phyloP scores from a whole-genome alignment of 192 early-diverging fungal genomes.

The Gaertneriomyces semiglobifer region DNA sequence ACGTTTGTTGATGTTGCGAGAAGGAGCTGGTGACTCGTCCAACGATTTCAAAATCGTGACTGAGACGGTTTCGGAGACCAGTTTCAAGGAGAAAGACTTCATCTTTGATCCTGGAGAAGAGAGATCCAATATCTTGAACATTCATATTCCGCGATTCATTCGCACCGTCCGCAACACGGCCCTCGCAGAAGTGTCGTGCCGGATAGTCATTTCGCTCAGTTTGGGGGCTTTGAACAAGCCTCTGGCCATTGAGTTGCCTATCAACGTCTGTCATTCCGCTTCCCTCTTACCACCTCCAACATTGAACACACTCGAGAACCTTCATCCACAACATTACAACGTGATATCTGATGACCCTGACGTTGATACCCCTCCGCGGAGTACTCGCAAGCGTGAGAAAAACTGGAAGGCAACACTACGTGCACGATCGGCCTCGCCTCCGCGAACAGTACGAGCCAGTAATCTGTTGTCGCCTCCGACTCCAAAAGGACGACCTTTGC shows the following conservation, averaged over 20 bases:
- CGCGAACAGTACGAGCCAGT: constrained; percentile 10
- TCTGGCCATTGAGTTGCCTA: constrained; percentile 51
- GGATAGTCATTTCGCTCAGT: constrained; percentile 19
- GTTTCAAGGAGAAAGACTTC: constrained; percentile 56
- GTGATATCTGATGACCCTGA: constrained; percentile 24
- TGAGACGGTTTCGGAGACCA: constrained; percentile 41
- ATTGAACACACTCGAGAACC: constrained; percentile 23
- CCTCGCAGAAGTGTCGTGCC: constrained; percentile 53
- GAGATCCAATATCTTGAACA: constrained; percentile 46
- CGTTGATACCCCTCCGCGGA: background rate
- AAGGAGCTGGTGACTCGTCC: constrained; percentile 38
- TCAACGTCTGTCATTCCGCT: constrained; percentile 54
- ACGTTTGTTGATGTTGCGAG: constrained; percentile 47
- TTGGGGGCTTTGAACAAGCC: constrained; percentile 41
- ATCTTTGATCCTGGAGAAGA: constrained; percentile 60
- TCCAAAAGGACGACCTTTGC: constrained; percentile 27
- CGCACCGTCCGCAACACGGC: constrained; percentile 55
- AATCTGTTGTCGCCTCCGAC: constrained; percentile 3
- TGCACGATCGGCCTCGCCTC: constrained; percentile 24
- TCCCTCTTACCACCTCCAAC: constrained; percentile 35
- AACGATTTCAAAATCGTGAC: constrained; percentile 46
- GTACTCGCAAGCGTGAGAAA: constrained; percentile 5
- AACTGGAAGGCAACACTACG: constrained; percentile 19
- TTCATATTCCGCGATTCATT: constrained; percentile 51
- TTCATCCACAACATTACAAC: constrained; percentile 29